Percentiles rank a stretch among this genome's conserved stretches.
Evolutionary conservation across 139 green algal species (phyloP).

Genomic region (Chlorella sp.): DNA sequence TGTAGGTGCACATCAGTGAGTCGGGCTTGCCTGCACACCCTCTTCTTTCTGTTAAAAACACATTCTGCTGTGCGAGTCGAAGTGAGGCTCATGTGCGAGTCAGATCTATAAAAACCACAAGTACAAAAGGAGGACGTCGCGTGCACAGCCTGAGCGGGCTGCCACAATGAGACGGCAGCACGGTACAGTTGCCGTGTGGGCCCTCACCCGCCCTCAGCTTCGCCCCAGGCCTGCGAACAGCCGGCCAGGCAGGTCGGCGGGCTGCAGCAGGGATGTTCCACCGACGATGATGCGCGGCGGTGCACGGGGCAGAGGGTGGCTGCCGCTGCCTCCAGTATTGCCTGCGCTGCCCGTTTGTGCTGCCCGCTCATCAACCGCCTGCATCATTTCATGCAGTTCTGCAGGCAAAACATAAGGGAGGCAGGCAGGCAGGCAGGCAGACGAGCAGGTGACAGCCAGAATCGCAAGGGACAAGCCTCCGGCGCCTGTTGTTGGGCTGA

Average conservation of each 20-base stretch:
- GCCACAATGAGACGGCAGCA: no score
- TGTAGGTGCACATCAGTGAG: no score
- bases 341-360: background rate
- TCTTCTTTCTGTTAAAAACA: no score
- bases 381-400: slow-evolving; percentile 19
- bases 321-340: no score
- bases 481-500: background rate
- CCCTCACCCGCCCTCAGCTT: background rate
- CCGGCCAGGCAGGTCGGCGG: background rate
- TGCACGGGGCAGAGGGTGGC: background rate
- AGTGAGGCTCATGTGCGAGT: no score
- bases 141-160: no score
- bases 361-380: slow-evolving; percentile 26
- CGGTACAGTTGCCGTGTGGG: no score
- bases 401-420: background rate
- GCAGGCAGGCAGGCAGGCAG: background rate
- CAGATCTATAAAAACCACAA: background rate
- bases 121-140: background rate
- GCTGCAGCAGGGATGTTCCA: background rate
- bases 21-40: no score
- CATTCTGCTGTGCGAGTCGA: no score
- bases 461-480: background rate
- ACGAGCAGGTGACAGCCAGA: no score
- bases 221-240: background rate
- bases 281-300: slow-evolving; percentile 15